Evolutionary conservation across 2,329 filamentous ascomycete species (phyloP).

Genomic region (Arthrobotrys musiformis): DNA sequence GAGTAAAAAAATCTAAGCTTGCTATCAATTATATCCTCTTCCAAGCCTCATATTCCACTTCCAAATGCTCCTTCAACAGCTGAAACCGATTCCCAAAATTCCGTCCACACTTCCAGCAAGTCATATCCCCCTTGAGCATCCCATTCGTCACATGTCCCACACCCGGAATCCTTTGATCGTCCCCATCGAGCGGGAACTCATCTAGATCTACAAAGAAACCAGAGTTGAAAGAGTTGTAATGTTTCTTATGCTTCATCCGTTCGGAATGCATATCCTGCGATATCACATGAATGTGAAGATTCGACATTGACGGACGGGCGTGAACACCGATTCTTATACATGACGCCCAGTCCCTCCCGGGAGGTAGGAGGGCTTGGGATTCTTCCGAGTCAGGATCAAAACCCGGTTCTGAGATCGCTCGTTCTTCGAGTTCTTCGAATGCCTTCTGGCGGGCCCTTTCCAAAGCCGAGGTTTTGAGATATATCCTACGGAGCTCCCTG

Average conservation of each 20-base stretch:
- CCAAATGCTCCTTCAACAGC: constrained; percentile 78
- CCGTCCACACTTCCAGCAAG: constrained; percentile 84
- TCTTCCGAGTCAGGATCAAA: constrained; percentile 55
- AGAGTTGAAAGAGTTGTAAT: constrained; percentile 86
- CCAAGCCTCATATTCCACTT: constrained; percentile 80
- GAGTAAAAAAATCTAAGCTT: no score
- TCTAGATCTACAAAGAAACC: constrained; percentile 81
- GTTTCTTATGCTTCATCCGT: constrained; percentile 79
- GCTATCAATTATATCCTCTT: constrained; percentile 65
- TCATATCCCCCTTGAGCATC: constrained; percentile 74
- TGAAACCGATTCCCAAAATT: constrained; percentile 80
- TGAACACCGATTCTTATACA: constrained; percentile 84
- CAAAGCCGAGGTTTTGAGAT: constrained; percentile 71
- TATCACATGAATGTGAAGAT: constrained; percentile 89
- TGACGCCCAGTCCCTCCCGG: constrained; percentile 74
- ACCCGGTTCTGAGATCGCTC: constrained; percentile 59
- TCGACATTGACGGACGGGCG: constrained; percentile 88
- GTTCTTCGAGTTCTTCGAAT: constrained; percentile 69
- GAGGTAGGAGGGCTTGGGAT: constrained; percentile 20
- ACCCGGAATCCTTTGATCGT: constrained; percentile 70
- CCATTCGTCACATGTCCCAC: constrained; percentile 64
- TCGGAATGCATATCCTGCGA: constrained; percentile 80
- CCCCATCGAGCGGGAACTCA: constrained; percentile 78
- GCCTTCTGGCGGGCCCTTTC: constrained; percentile 75
- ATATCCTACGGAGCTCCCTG: constrained; percentile 76